phyloP scores from a whole-genome alignment of 768 basidiomycete species.

The Boletales sp. region DNA sequence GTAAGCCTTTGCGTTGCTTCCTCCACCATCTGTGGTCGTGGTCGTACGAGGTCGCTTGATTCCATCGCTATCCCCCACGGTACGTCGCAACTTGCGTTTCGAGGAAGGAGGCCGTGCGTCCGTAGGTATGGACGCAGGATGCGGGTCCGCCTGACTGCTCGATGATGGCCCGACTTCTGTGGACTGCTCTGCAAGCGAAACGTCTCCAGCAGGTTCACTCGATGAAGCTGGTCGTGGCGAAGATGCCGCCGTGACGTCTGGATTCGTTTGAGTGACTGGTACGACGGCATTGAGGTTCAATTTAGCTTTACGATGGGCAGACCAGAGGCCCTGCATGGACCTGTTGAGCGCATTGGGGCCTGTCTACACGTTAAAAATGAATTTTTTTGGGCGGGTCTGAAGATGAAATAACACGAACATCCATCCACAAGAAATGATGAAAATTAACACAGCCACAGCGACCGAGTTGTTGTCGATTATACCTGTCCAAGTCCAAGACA shows the following conservation, averaged over 20 bases:
- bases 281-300: constrained; percentile 58
- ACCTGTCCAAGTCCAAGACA: no score
- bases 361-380: constrained; percentile 44
- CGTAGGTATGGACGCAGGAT: background rate
- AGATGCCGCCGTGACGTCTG: constrained; percentile 2
- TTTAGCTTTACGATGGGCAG: constrained; percentile 58
- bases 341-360: constrained; percentile 75
- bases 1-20: constrained; percentile 36
- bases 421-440: constrained; percentile 5
- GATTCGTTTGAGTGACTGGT: background rate
- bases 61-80: constrained; percentile 41
- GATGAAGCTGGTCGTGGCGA: background rate
- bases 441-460: no score
- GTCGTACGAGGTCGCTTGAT: constrained; percentile 55
- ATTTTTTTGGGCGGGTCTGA: constrained; percentile 1
- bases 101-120: constrained; percentile 28
- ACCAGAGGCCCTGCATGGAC: constrained; percentile 81
- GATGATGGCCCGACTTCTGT: constrained; percentile 12
- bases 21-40: constrained; percentile 8
- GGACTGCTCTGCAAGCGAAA: constrained; percentile 14
- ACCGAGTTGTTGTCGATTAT: no score
- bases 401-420: constrained; percentile 8
- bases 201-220: constrained; percentile 27
- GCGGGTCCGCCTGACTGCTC: background rate
- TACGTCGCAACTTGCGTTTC: constrained; percentile 64